A percentile compares a stretch with the other conserved stretches of the same genome.
These are phyloP conservation scores for Asterophora parasitica DNA, from an alignment of 768 basidiomycete genomes.

Conservation along the genomic window DNA sequence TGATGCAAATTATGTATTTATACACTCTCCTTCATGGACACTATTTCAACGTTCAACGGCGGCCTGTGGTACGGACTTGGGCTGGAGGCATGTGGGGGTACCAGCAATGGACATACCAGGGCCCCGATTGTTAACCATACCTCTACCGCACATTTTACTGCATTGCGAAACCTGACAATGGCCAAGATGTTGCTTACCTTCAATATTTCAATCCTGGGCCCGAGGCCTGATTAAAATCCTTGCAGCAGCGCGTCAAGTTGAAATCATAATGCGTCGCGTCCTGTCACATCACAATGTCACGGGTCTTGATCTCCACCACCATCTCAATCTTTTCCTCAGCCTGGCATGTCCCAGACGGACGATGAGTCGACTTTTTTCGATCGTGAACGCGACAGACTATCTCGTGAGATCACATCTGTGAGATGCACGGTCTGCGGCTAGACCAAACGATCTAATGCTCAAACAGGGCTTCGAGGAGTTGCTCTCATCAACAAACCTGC, in stretches of 20 bases:
- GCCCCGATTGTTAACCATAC: too few species aligned
- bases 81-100: too few species aligned
- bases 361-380: constrained; percentile 68
- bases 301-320: neutral
- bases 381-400: constrained; percentile 69
- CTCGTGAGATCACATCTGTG: constrained; percentile 71
- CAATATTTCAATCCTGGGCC: too few species aligned
- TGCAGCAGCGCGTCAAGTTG: neutral
- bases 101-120: too few species aligned
- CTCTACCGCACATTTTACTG: too few species aligned
- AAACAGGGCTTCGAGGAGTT: constrained; percentile 82
- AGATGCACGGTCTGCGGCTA: constrained; percentile 12
- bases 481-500: constrained; percentile 74
- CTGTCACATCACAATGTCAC: constrained; percentile 1
- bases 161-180: too few species aligned
- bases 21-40: neutral
- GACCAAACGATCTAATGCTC: neutral
- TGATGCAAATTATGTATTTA: neutral
- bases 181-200: too few species aligned
- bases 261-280: constrained; percentile 4
- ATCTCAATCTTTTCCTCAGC: neutral
- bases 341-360: constrained; percentile 36
- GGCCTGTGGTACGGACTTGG: too few species aligned
- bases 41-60: too few species aligned
- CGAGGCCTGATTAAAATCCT: too few species aligned